Conservation (phyloP, 2,329 filamentous ascomycete species). For the Scedosporium apiospermum region DNA sequence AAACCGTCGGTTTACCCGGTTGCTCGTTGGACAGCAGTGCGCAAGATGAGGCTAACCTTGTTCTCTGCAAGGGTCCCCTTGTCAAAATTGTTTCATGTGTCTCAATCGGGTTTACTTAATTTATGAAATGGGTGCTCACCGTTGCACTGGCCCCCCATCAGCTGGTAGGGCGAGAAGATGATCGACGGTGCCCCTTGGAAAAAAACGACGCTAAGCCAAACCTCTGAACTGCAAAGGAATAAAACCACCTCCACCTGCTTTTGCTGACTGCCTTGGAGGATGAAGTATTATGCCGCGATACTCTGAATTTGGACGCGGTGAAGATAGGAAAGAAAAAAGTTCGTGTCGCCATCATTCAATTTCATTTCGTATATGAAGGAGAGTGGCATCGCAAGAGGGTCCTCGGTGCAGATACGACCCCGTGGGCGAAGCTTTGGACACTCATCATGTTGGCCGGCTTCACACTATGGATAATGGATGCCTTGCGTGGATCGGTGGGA, state of each 20-base stretch:
- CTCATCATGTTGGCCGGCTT: not conserved
- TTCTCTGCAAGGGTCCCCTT: not conserved
- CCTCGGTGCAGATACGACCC: not conserved
- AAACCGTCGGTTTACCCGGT: constrained; percentile 1
- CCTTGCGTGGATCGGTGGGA: too few species aligned
- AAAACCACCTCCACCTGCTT: not conserved
- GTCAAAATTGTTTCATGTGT: constrained; percentile 2
- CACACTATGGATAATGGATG: not conserved
- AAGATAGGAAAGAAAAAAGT: not conserved
- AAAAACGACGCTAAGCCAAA: not conserved
- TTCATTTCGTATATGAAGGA: not conserved
- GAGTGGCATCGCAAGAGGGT: not conserved
- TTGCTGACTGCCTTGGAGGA: too few species aligned
- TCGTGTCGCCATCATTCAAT: not conserved
- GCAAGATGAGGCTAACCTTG: not conserved
- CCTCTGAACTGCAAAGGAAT: not conserved
- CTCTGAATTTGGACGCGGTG: not conserved
- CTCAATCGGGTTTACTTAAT: constrained; percentile 1
- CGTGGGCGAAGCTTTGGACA: not conserved
- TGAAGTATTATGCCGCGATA: too few species aligned
- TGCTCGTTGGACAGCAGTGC: not conserved
- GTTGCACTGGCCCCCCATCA: not conserved
- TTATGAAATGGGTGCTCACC: not conserved
- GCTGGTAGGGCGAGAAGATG: constrained; percentile 5
- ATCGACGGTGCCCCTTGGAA: not conserved